Base-by-base conservation (phyloP, 768 basidiomycete species). In the Russula ochroleuca region DNA sequence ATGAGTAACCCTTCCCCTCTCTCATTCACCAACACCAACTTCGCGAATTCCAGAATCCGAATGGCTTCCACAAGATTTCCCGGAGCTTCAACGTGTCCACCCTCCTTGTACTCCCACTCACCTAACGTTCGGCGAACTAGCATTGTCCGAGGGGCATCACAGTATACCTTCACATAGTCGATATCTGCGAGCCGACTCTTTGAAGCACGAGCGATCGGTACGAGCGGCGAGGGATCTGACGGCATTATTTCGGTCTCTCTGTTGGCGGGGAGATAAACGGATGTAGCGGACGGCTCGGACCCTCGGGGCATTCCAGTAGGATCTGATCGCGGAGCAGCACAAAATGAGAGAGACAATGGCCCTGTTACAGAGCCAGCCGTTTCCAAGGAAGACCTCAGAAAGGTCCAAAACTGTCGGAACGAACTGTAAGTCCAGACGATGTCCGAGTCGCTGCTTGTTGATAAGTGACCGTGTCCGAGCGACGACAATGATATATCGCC, bases 161-260 rank as follows among this genome's bases (percentile, higher is more conserved):
- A 65, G 41, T 65, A 65, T 23, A 65, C 48, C 33, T 65, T 65
- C 14, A 65, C 33, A n/a, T 61, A 56, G 41, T 65, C 59, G 21
- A 57, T 51, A 13, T 65, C 48, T 31, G 59, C 33, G 35, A 65
- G 64, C 23, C 25, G 47, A n/a, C 31, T 41, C 23, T 43, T 38
- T 14, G 31, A 54, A 23, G 52, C 53, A 21, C 45, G 15, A 56
- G 45, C 31, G 25, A 61, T 52, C 21, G 54, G 49, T 41, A 37
- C 41, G 28, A 23, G 48, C 9, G 23, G 35, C 7, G 48, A 41
- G 19, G 23, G 40, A 53, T 65, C 40, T 9, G 54, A 45, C 10
- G 59, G 9, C 1, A 48, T 61, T 25, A 61, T 51, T 21, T 61
- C 59, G 31, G 54, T 31, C n/a, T 55, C 59, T 31, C 45, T 51